Evolutionary conservation across 768 basidiomycete genomes (phyloP), one percentile per base, ranked within the genome.

Genomic region (Dentipellis fragilis): DNA sequence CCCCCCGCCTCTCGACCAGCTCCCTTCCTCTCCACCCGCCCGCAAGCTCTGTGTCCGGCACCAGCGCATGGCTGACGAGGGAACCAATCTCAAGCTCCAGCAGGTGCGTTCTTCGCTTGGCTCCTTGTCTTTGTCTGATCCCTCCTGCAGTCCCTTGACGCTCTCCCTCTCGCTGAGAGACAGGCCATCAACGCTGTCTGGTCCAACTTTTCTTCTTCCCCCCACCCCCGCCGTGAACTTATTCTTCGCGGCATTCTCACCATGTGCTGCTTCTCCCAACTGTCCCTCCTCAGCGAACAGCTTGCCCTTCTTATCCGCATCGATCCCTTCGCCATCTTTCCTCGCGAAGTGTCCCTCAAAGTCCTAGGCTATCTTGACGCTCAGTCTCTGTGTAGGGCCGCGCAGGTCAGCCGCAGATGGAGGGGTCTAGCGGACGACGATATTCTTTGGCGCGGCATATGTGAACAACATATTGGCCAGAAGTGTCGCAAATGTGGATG

Each of bases 211-310:
- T 95, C 93, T 17, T 89, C 91, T 0, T 95, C 95, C 1, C 85
- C 93, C 0, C 93, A 97, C 64, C 82, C 87, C 5, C 84, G 89
- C 37, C 81, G 96, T 38, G 91, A 89, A 54, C 83, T 98, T 67
- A 97, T 98, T 67, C 86, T 99, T 50, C 91, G 90, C 64, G 96
- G 96, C 40, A 80, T 99, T 57, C 83, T 99, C 62, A 97, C 96
- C 14, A 98, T 99, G 93, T 98, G 94, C 69, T 98, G 96, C 72
- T 97, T 96, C 75, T 94, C 90, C 49, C 93, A 99, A 66, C 85
- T 99, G 29, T 97, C 96, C 23, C 87, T 97, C 51, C 85, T 99
- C 57, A 87, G 93, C 34, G 91, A 96, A 59, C 87, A 93, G 53
- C 89, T 98, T 58, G 76, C 84, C 36, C 85, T 90, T 61, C 85